Conservation (phyloP, 1,284 basidiomycete genomes). For the Puccinia coronata region DNA sequence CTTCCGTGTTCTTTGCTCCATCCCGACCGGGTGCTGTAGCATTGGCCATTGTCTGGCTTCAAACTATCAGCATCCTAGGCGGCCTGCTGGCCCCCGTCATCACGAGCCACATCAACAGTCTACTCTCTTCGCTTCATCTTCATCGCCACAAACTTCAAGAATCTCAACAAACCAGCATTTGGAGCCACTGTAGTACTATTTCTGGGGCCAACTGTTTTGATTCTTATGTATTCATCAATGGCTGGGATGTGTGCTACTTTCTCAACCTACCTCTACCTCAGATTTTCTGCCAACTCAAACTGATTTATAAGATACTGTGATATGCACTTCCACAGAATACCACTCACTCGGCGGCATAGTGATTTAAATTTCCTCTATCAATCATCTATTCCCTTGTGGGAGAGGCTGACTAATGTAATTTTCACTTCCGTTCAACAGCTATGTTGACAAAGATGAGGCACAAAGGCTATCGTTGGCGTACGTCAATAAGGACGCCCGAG, state of each 20-base stretch:
- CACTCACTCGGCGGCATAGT: constrained; percentile 29
- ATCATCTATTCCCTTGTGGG: too few species aligned
- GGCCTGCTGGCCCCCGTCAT: too few species aligned
- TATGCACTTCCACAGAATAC: constrained; percentile 13
- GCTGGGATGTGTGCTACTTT: constrained; percentile 34
- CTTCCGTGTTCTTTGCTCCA: too few species aligned
- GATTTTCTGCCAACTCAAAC: not conserved
- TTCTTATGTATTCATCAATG: constrained; percentile 24
- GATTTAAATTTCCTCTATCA: too few species aligned
- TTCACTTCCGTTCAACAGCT: not conserved
- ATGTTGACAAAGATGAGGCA: constrained; percentile 21
- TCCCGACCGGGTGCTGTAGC: too few species aligned
- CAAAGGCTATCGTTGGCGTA: constrained; percentile 8
- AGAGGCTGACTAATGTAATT: not conserved
- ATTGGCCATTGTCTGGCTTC: too few species aligned
- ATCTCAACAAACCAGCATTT: constrained; percentile 20
- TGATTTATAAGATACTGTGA: not conserved
- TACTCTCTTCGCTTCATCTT: too few species aligned
- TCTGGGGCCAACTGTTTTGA: constrained; percentile 26
- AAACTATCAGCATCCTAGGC: too few species aligned
- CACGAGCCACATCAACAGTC: too few species aligned
- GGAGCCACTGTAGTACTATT: constrained; percentile 28
- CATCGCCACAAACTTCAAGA: too few species aligned
- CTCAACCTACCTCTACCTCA: not conserved
- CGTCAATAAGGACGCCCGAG: constrained; percentile 12